phyloP scores from a whole-genome alignment of 2,329 filamentous ascomycete genomes.

The Trichoderma sp. region DNA sequence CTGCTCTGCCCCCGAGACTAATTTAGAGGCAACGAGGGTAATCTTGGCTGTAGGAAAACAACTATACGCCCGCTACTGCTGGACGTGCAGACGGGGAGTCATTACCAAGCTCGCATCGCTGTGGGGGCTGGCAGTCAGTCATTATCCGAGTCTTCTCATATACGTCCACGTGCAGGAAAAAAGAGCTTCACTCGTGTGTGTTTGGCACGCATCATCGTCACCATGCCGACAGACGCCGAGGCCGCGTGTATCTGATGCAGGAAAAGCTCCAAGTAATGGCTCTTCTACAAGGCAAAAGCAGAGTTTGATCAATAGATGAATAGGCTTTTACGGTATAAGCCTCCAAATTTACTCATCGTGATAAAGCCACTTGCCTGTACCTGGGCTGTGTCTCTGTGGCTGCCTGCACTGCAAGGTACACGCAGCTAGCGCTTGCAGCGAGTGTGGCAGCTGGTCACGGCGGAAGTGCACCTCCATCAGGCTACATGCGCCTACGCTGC shows the following conservation, averaged over 20 bases:
- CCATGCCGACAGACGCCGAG: neutral
- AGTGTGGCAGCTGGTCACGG: constrained; percentile 15
- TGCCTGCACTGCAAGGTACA: constrained; percentile 20
- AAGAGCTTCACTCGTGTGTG: neutral
- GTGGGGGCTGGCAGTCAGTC: neutral
- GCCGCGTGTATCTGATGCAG: neutral
- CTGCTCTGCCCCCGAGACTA: neutral
- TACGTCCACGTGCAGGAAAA: neutral
- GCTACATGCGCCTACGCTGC: neutral
- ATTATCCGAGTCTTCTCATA: neutral
- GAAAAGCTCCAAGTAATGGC: neutral
- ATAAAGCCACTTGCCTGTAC: neutral
- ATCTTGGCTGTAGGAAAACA: neutral
- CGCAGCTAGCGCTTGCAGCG: neutral
- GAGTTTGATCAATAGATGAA: neutral
- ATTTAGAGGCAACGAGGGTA: neutral
- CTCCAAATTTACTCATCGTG: neutral
- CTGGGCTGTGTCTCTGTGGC: neutral
- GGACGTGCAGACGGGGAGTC: neutral
- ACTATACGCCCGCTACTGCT: neutral
- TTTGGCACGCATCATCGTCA: neutral
- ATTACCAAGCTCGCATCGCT: neutral
- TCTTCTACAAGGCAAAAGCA: neutral
- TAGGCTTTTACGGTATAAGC: neutral
- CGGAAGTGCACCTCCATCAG: neutral